phyloP scores from a whole-genome alignment of 2,329 filamentous ascomycete species.

The Exophiala bonariae region DNA sequence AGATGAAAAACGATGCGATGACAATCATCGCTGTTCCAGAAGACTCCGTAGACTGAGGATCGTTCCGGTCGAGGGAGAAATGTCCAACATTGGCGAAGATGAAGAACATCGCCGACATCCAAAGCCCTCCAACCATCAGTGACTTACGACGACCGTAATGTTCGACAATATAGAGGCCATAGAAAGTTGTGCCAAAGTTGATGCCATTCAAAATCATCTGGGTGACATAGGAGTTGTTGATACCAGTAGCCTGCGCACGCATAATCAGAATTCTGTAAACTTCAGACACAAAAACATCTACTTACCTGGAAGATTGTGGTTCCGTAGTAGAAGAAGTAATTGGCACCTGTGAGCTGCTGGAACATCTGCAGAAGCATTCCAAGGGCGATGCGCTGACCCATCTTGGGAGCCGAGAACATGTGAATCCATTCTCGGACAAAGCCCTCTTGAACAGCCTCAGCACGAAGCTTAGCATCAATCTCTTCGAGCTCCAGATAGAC shows the following conservation, averaged over 20 bases:
- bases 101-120: conserved; percentile 78
- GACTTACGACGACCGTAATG: conserved; percentile 76
- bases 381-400: conserved; percentile 47
- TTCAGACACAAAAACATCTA: background rate
- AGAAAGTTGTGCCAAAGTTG: conserved; percentile 80
- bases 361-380: conserved; percentile 48
- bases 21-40: conserved; percentile 70
- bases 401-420: conserved; percentile 48
- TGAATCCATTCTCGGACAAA: conserved; percentile 42
- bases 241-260: conserved; percentile 51
- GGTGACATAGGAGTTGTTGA: conserved; percentile 76
- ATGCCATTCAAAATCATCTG: conserved; percentile 82
- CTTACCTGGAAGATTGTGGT: conserved; percentile 66
- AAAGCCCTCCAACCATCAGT: conserved; percentile 73
- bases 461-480: conserved; percentile 55
- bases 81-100: conserved; percentile 61
- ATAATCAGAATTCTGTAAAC: background rate
- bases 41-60: conserved; percentile 45
- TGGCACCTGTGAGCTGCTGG: conserved; percentile 50
- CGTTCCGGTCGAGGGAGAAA: conserved; percentile 38
- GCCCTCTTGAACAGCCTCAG: conserved; percentile 52
- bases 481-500: conserved; percentile 58
- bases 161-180: conserved; percentile 87
- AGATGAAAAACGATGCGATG: conserved; percentile 72
- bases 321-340: conserved; percentile 54